phyloP scores from a whole-genome alignment of 768 basidiomycete species.

The Cyathus striatus region DNA sequence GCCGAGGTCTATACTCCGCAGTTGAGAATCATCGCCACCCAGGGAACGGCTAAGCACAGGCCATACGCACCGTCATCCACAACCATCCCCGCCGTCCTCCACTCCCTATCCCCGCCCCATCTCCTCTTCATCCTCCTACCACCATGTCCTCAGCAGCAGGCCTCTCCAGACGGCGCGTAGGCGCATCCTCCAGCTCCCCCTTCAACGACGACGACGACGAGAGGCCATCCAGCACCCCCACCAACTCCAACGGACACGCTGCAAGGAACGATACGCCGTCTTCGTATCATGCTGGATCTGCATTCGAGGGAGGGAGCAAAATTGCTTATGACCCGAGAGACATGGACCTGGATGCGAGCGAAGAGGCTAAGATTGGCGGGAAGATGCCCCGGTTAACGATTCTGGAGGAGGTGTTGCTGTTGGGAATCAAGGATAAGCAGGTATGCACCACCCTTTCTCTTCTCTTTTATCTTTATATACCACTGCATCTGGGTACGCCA shows the following conservation, averaged over 20 bases:
- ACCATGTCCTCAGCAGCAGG: slow-evolving; percentile 48
- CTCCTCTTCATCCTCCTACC: too few relatives aligned
- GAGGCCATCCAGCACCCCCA: background rate
- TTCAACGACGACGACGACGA: slow-evolving; percentile 30
- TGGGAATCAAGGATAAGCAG: slow-evolving; percentile 96
- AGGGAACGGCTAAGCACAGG: too few relatives aligned
- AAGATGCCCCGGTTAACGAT: slow-evolving; percentile 84
- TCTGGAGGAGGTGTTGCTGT: slow-evolving; percentile 92
- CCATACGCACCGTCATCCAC: too few relatives aligned
- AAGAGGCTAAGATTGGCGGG: slow-evolving; percentile 58
- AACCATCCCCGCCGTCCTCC: too few relatives aligned
- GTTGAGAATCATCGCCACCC: too few relatives aligned
- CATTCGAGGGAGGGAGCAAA: slow-evolving; percentile 81
- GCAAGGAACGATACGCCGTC: slow-evolving; percentile 2
- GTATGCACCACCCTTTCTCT: slow-evolving; percentile 33
- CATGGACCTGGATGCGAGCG: slow-evolving; percentile 61
- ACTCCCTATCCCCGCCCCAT: too few relatives aligned
- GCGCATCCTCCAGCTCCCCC: slow-evolving; percentile 29
- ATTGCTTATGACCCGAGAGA: slow-evolving; percentile 95
- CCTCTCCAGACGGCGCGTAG: slow-evolving; percentile 56
- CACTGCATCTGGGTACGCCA: background rate
- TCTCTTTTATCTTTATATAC: slow-evolving; percentile 1
- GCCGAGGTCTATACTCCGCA: too few relatives aligned
- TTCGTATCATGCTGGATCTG: slow-evolving; percentile 36
- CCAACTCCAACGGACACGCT: background rate